Evolutionary conservation across 164 flowering plant genomes (phyloP).

Genomic region (Tinospora cordifolia): DNA sequence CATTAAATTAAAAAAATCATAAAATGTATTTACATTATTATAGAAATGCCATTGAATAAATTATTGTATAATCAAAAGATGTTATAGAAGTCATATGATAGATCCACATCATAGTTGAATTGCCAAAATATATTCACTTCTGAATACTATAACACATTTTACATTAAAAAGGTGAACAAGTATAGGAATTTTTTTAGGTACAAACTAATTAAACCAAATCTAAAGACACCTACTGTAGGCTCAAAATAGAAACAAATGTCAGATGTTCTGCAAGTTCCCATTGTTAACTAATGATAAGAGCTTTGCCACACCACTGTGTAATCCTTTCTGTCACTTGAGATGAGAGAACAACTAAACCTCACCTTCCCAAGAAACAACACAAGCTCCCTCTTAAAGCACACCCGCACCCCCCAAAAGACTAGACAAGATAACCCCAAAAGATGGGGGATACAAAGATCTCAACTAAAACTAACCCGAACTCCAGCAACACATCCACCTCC

Average conservation of each 20-base stretch:
- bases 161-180: no score
- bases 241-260: background rate
- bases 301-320: background rate
- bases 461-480: conserved; percentile 8
- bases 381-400: background rate
- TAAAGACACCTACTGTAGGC: background rate
- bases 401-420: background rate
- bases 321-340: background rate
- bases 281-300: background rate
- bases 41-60: no score
- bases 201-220: no score
- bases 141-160: no score
- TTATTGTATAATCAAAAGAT: no score
- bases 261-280: background rate
- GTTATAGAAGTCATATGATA: no score
- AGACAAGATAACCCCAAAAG: background rate
- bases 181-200: no score
- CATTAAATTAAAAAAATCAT: no score
- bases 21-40: no score
- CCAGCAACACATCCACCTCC: background rate
- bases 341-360: background rate
- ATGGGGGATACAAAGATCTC: no score
- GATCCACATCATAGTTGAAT: no score
- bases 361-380: conserved; percentile 4
- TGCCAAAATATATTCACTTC: no score